Conservation (phyloP, 805 yeast genomes). For the Lipomyces anomalus region DNA sequence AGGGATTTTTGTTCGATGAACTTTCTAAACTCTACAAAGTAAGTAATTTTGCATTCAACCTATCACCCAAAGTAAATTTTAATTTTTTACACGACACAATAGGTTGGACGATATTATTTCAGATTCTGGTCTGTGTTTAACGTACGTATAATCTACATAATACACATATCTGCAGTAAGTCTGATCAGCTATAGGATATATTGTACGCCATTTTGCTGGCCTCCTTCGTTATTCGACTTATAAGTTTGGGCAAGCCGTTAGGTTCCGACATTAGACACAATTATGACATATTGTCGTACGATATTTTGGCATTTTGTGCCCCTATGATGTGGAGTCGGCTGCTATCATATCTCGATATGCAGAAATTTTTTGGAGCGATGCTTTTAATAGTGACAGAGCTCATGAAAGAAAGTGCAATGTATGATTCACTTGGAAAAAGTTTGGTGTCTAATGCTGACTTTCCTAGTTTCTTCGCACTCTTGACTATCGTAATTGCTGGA, state of each 20-base stretch:
- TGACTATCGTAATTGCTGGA: slow-evolving; percentile 66
- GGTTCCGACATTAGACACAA: slow-evolving; percentile 5
- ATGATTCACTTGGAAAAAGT: not conserved
- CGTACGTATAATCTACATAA: too few species aligned
- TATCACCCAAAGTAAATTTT: too few species aligned
- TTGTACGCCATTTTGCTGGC: slow-evolving; percentile 53
- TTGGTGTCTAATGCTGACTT: too few species aligned
- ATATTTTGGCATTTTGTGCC: slow-evolving; percentile 71
- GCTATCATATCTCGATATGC: slow-evolving; percentile 69
- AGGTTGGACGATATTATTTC: slow-evolving; percentile 59
- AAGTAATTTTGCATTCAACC: too few species aligned
- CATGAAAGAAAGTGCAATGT: slow-evolving; percentile 77
- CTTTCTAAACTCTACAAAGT: slow-evolving; percentile 63
- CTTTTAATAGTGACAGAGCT: slow-evolving; percentile 75
- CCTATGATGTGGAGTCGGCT: slow-evolving; percentile 84
- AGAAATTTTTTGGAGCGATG: slow-evolving; percentile 81
- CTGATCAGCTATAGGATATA: slow-evolving; percentile 35
- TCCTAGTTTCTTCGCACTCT: slow-evolving; percentile 56
- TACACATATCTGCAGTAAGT: too few species aligned
- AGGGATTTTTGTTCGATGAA: slow-evolving; percentile 64
- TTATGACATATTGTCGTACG: slow-evolving; percentile 54
- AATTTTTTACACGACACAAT: too few species aligned
- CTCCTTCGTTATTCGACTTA: slow-evolving; percentile 52
- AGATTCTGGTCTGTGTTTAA: slow-evolving; percentile 79
- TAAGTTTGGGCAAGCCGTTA: slow-evolving; percentile 31